Conservation (phyloP, 768 basidiomycete species). For the Mycena haematopus region DNA sequence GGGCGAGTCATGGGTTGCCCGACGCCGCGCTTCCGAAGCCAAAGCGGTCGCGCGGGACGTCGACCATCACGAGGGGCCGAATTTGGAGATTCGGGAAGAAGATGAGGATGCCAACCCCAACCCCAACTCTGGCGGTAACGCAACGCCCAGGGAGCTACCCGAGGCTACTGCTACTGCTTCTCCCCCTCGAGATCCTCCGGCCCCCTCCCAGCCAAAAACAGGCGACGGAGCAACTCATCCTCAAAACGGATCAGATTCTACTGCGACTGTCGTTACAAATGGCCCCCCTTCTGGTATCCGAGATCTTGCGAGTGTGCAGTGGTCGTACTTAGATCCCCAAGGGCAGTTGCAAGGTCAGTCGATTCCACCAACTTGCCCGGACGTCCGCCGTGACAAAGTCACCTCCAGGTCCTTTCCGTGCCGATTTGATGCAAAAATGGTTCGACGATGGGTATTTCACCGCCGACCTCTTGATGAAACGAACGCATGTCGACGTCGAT, state of each 20-base stretch:
- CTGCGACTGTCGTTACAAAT: conserved; percentile 25
- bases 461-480: conserved; percentile 82
- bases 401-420: conserved; percentile 81
- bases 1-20: conserved; percentile 73
- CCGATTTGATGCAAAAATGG: conserved; percentile 94
- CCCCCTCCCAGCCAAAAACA: conserved; percentile 17
- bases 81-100: conserved; percentile 64
- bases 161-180: conserved; percentile 10
- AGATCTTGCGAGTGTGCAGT: conserved; percentile 72
- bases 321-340: conserved; percentile 93
- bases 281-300: conserved; percentile 53
- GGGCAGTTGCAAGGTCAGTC: conserved; percentile 87
- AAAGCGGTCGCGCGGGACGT: conserved; percentile 51
- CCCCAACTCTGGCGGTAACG: conserved; percentile 14
- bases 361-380: not conserved
- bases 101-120: conserved; percentile 35
- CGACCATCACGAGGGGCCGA: conserved; percentile 49
- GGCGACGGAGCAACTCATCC: conserved; percentile 10
- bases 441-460: conserved; percentile 89
- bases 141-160: conserved; percentile 1
- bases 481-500: conserved; percentile 69
- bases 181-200: conserved; percentile 19
- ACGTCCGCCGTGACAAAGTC: not conserved
- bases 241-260: conserved; percentile 28
- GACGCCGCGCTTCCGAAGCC: conserved; percentile 67